Base-by-base conservation (phyloP, 108 stramenopile species). In the Nitzschia sp. region DNA sequence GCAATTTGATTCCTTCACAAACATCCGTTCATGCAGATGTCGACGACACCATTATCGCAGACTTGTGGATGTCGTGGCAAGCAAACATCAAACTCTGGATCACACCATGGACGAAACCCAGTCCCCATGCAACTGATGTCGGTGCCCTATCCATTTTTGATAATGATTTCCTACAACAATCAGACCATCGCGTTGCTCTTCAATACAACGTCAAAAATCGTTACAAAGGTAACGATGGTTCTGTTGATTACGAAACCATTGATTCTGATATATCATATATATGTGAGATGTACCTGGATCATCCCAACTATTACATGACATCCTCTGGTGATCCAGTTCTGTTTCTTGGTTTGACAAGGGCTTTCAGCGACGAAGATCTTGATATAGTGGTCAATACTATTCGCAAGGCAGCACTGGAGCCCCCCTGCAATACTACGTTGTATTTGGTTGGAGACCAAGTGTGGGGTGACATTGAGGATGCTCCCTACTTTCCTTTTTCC, bases 31-130 rank as follows among this genome's bases (percentile, higher is more conserved):
- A 3, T 26, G 20, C 46, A 24, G 11, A 26, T 12, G 12, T 10
- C 6, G 42, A 20, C 7, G 62, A 63, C 44, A 10, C 10, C 11
- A 48, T 63, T 15, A 3, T 8, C 14, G 25, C 17, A 25, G 46
- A 63, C 26, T 21, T 63, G n/a, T 12, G 15, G 34, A 50, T 50
- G 15, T 63, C 62, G 9, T 50, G 64, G 20, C 6, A 57, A 10
- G 66, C 67, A n/a, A 78, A 78, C 43, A 58, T 78, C 41, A 22
- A 19, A 15, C 29, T 72, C 10, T 77, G 76, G 76, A 62, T 77
- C 8, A 77, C 76, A 3, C 41, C 58, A 12, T 77, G 71, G 71
- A 42, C 42, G 26, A 58, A 62, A 42, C 57, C 55, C 5, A 37
- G 53, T 24, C 46, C 46, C 2, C 39, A 34, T 26, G 25, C 29